A percentile compares a stretch with the other conserved stretches of the same genome.
These are phyloP conservation scores for Rubia peregrina DNA, from an alignment of 305 asterid genomes.

Conservation along the genomic window DNA sequence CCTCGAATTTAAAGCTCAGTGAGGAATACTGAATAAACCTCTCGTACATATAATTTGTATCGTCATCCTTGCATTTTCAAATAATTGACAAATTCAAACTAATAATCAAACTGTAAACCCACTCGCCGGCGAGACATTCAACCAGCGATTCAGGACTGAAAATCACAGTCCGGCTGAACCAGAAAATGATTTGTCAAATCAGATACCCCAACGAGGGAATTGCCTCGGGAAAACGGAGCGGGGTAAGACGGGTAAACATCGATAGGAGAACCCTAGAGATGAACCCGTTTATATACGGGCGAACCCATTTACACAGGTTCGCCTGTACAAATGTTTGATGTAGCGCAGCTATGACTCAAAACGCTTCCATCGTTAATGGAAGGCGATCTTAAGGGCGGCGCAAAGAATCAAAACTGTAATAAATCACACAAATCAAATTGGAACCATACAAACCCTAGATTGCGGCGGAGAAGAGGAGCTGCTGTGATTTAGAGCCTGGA, in stretches of 20 bases:
- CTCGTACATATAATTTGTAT: slow-evolving; percentile 28
- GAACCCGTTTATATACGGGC: slow-evolving; percentile 15
- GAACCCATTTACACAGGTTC: background rate
- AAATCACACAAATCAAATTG: background rate
- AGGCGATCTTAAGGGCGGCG: slow-evolving; percentile 98
- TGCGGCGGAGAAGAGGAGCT: background rate
- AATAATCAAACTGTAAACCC: slow-evolving; percentile 25
- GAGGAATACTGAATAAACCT: background rate
- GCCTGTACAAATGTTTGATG: slow-evolving; percentile 19
- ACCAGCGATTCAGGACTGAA: slow-evolving; percentile 13
- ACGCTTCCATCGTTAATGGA: slow-evolving; percentile 68
- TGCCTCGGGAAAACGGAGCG: slow-evolving; percentile 12
- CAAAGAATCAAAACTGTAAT: background rate
- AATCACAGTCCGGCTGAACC: slow-evolving; percentile 7
- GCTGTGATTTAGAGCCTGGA: background rate
- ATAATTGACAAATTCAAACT: background rate
- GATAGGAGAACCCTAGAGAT: slow-evolving; percentile 42
- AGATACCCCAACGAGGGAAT: slow-evolving; percentile 19
- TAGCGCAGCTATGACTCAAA: slow-evolving; percentile 88
- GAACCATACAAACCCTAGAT: background rate
- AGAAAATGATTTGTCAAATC: slow-evolving; percentile 3
- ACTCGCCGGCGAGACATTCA: slow-evolving; percentile 28
- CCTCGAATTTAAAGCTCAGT: too few relatives aligned
- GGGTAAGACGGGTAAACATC: slow-evolving; percentile 23
- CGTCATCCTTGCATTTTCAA: slow-evolving; percentile 32